phyloP scores from a whole-genome alignment of 495 filamentous ascomycete genomes.

The Hypoxylon lenormandii region DNA sequence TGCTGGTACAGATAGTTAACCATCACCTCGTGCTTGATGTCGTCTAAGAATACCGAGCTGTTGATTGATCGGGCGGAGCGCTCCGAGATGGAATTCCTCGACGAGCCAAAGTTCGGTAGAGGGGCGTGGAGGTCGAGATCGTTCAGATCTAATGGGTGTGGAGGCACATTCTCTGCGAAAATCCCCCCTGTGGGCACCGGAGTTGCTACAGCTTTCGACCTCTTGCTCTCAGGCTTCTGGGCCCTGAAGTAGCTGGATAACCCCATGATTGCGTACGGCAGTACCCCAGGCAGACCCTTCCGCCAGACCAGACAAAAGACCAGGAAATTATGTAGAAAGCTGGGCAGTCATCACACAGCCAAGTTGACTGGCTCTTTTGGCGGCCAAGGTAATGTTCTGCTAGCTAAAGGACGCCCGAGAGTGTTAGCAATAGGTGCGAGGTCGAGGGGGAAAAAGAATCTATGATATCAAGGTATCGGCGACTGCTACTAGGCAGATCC shows the following conservation, averaged over 20 bases:
- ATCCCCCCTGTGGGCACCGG: constrained; percentile 21
- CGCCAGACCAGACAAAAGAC: background rate
- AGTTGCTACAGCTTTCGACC: constrained; percentile 42
- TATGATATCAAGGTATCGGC: background rate
- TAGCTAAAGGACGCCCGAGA: no score
- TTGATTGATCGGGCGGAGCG: constrained; percentile 59
- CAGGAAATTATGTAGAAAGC: background rate
- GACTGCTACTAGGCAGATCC: background rate
- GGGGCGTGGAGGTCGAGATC: constrained; percentile 63
- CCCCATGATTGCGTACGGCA: constrained; percentile 60
- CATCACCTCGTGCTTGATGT: constrained; percentile 87
- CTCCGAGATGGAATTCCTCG: constrained; percentile 64
- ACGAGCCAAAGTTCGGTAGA: constrained; percentile 58
- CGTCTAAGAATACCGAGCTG: constrained; percentile 72
- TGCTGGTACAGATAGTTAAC: constrained; percentile 84
- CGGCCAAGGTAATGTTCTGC: no score
- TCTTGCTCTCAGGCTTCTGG: constrained; percentile 54
- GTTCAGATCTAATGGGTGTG: constrained; percentile 31
- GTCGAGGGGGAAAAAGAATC: background rate
- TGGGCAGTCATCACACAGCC: background rate
- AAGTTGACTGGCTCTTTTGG: background rate
- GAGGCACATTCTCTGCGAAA: constrained; percentile 45
- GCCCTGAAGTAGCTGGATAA: constrained; percentile 72
- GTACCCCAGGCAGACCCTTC: background rate
- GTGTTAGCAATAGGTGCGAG: background rate